These are phyloP conservation scores for Spirogloea muscicola DNA, from an alignment of 139 green algal species.

Conservation along the genomic window DNA sequence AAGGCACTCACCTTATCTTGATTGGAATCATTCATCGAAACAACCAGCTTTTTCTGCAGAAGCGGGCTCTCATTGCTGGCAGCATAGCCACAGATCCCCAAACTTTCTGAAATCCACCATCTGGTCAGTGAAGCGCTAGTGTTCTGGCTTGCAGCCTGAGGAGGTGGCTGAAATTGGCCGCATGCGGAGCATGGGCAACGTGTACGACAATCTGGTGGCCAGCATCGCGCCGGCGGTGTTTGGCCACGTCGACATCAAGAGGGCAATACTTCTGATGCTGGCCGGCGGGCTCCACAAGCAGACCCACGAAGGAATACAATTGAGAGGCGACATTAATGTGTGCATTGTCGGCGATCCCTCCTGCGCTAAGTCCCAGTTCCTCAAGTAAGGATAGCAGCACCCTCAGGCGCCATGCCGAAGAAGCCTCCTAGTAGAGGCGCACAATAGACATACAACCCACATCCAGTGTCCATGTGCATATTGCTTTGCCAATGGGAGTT, in stretches of 20 bases:
- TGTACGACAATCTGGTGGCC: constrained; percentile 51
- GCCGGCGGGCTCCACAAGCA: constrained; percentile 91
- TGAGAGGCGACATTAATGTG: constrained; percentile 97
- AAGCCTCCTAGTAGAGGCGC: too few species aligned
- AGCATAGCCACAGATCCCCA: too few species aligned
- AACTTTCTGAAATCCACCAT: too few species aligned
- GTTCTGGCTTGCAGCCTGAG: constrained; percentile 18
- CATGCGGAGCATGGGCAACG: constrained; percentile 16
- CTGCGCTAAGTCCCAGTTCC: constrained; percentile 97
- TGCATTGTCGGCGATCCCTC: constrained; percentile 95
- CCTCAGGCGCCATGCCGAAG: too few species aligned
- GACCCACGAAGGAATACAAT: constrained; percentile 61
- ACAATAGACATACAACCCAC: too few species aligned
- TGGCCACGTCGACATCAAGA: constrained; percentile 89
- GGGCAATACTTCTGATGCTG: constrained; percentile 88
- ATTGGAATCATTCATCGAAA: background rate
- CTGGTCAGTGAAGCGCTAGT: too few species aligned
- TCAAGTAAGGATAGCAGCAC: constrained; percentile 72
- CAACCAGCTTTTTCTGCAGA: too few species aligned
- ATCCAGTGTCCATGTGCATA: too few species aligned
- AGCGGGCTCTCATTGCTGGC: too few species aligned
- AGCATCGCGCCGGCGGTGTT: constrained; percentile 91
- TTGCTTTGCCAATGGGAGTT: too few species aligned
- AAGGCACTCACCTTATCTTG: background rate
- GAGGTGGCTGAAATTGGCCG: constrained; percentile 29